Base-by-base conservation (phyloP, 495 filamentous ascomycete species). In the Saxophila tyrrhenica region DNA sequence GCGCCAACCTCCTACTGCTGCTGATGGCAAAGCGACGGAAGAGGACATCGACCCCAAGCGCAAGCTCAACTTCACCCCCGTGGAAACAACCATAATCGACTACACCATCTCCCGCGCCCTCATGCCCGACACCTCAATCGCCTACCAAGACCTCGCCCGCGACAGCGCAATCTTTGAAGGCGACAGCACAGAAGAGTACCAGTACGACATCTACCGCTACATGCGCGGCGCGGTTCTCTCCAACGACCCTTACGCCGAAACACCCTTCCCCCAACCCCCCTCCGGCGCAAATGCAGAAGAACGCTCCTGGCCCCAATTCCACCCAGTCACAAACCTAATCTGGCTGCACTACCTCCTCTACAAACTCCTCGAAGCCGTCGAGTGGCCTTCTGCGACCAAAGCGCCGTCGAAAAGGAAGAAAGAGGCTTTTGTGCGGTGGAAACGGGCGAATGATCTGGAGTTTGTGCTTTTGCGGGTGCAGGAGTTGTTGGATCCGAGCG, bases 71-170 rank as follows among this genome's bases (percentile, higher is more conserved):
- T 74, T 76, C 54, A 87, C 86, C 5, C 75, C 75, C 3, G 69
- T 94, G 0, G 80, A 88, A 46, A 80, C 87, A 8, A 94, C 89
- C 0, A 78, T 95, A 24, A 86, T 95, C 55, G 89, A 95, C 67
- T 95, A 94, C 65, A 90, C 88, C 0, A 78, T 94, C 38, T 94
- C 87, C 0, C 80, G 89, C 17, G 85, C 78, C 22, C 65, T 69
- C n/a, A 60, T 69, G 39, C 42, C 58, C 3, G 49, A 54, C 38
- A 19, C 16, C 9, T 23, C 23, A 1, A 57, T 69, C 15, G 70
- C 67, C 17, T 72, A 64, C 51, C 54, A 64, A 13, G 65, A 71
- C 41, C 60, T 72, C 13, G 56, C 62, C 17, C 59, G 49, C 19
- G 66, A 71, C 41, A 35, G 38, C 17, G 51, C 23, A 0, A 43